Evolutionary conservation across 768 basidiomycete genomes (phyloP).

Genomic region (Leucosporidium creatinivorum): DNA sequence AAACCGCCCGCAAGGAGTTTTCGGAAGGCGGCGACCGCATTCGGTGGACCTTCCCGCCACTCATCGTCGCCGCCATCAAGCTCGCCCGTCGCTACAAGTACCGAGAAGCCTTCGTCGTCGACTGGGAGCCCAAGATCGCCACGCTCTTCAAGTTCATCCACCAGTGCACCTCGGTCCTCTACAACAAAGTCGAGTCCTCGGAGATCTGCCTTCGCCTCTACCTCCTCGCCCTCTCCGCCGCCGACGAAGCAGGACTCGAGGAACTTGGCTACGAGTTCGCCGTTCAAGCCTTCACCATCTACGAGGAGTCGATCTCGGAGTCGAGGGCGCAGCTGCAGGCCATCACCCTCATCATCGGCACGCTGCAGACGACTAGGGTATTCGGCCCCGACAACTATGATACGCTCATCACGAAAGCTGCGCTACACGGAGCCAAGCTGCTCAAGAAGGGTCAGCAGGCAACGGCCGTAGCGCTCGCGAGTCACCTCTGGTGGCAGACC

Average conservation of each 20-base stretch:
- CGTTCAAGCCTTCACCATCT: constrained; percentile 91
- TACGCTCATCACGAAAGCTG: constrained; percentile 97
- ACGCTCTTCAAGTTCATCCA: constrained; percentile 88
- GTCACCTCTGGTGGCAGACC: constrained; percentile 98
- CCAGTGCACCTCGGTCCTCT: constrained; percentile 82
- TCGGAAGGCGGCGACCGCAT: constrained; percentile 82
- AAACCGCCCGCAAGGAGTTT: constrained; percentile 83
- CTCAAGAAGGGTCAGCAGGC: constrained; percentile 98
- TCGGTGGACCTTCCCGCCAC: constrained; percentile 91
- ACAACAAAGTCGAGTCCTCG: constrained; percentile 84
- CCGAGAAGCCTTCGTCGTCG: constrained; percentile 48
- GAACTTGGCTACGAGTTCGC: constrained; percentile 96
- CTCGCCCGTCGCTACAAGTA: constrained; percentile 85
- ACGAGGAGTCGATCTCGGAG: constrained; percentile 95
- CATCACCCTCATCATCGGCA: constrained; percentile 90
- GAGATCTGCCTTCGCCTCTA: constrained; percentile 82
- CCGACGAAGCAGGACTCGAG: constrained; percentile 90
- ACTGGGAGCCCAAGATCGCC: constrained; percentile 74
- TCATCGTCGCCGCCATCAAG: constrained; percentile 88
- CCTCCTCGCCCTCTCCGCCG: constrained; percentile 88
- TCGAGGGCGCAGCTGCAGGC: constrained; percentile 91
- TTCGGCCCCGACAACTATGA: constrained; percentile 94
- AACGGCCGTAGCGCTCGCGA: constrained; percentile 85
- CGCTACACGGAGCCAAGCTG: constrained; percentile 87
- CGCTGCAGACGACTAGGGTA: constrained; percentile 78